Evolutionary conservation across 352 stramenopile species (phyloP).

Genomic region (Aphanomyces stellatus): DNA sequence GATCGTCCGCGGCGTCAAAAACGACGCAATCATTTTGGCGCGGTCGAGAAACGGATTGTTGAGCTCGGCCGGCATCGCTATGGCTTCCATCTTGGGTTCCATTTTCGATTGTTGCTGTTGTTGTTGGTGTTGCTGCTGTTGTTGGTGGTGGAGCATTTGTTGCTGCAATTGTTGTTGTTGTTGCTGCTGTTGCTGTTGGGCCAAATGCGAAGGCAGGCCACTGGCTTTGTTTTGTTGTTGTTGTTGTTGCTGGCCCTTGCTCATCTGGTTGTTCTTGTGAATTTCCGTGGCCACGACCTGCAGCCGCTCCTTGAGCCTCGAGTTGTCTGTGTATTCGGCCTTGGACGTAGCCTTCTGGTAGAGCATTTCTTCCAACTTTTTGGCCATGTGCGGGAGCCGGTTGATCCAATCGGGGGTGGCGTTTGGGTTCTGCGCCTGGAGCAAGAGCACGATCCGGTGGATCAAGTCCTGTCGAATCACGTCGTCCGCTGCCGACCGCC

Average conservation of each 20-base stretch:
- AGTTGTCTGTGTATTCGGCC: constrained; percentile 75
- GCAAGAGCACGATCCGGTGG: constrained; percentile 54
- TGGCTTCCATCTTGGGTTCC: not conserved
- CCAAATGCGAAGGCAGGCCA: too few relatives aligned
- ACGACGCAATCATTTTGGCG: constrained; percentile 10
- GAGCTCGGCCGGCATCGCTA: not conserved
- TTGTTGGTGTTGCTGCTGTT: too few relatives aligned
- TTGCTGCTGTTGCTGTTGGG: not conserved
- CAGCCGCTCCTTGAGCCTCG: constrained; percentile 73
- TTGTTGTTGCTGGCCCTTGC: not conserved
- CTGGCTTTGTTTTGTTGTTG: not conserved
- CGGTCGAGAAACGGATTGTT: not conserved
- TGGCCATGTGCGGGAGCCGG: constrained; percentile 86
- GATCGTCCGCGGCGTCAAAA: constrained; percentile 15
- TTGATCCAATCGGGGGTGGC: constrained; percentile 78
- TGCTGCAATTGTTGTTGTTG: not conserved
- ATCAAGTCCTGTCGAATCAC: constrained; percentile 18
- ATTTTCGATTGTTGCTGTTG: too few relatives aligned
- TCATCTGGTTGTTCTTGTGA: constrained; percentile 17
- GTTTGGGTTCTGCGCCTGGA: constrained; percentile 78
- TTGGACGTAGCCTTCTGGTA: constrained; percentile 52
- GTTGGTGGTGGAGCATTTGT: too few relatives aligned
- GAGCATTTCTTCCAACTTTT: constrained; percentile 79
- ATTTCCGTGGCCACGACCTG: constrained; percentile 54
- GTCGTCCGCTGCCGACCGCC: constrained; percentile 7